phyloP scores from a whole-genome alignment of 345 rosid species.

The Limnanthes douglasii region DNA sequence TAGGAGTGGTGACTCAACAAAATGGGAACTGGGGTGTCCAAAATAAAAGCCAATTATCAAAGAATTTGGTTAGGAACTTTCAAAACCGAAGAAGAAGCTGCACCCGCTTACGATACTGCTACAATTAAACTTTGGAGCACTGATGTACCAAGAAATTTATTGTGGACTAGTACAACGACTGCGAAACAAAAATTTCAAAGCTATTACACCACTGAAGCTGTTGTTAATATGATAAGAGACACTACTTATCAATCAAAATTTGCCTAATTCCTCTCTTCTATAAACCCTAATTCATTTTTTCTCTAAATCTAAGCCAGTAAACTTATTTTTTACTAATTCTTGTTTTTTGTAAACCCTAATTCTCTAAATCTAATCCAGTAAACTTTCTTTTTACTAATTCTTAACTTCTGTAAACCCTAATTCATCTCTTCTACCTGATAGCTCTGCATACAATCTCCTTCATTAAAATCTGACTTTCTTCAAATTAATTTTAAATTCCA shows the following conservation, averaged over 20 bases:
- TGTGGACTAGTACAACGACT: slow-evolving; percentile 19
- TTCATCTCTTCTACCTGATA: too few species aligned
- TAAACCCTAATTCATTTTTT: too few species aligned
- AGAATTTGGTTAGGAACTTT: slow-evolving; percentile 46
- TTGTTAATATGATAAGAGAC: slow-evolving; percentile 31
- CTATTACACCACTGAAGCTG: slow-evolving; percentile 11
- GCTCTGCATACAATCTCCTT: too few species aligned
- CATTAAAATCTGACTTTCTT: too few species aligned
- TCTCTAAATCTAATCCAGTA: too few species aligned
- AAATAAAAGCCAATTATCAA: slow-evolving; percentile 24
- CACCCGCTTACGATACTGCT: slow-evolving; percentile 34
- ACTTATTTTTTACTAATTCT: too few species aligned
- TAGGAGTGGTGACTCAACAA: slow-evolving; percentile 31
- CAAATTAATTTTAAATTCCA: too few species aligned
- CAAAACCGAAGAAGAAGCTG: slow-evolving; percentile 26
- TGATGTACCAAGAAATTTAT: slow-evolving; percentile 22
- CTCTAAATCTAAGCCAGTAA: too few species aligned
- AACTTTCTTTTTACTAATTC: too few species aligned
- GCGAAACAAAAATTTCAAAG: slow-evolving; percentile 21
- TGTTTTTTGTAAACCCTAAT: too few species aligned
- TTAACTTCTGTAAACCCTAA: too few species aligned
- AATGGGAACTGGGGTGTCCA: slow-evolving; percentile 40
- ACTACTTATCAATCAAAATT: slow-evolving; percentile 32
- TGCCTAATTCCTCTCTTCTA: slow-evolving; percentile 14
- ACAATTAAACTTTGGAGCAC: slow-evolving; percentile 21